Percentiles rank a stretch among this genome's conserved stretches.
Conservation (phyloP, 352 stramenopile genomes). For the Phytophthora melonis region DNA sequence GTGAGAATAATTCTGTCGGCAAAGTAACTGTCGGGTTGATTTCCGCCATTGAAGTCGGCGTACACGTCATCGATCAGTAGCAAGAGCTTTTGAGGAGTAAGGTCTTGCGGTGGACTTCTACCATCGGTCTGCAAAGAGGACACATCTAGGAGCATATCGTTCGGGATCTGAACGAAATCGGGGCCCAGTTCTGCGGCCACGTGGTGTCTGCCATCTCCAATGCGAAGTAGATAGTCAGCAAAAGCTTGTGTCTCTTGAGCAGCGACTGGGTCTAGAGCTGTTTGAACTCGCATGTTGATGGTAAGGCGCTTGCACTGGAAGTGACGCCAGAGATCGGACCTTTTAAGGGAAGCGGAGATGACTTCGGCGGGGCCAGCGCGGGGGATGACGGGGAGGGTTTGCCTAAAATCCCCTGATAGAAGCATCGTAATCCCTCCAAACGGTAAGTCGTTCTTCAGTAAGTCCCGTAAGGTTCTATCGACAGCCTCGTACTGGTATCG, state of each 20-base stretch:
- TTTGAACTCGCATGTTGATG: too few species aligned
- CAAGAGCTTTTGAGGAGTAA: too few species aligned
- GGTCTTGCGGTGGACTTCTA: too few species aligned
- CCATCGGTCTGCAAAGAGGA: too few species aligned
- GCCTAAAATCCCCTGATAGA: slow-evolving; percentile 4
- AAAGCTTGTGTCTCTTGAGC: too few species aligned
- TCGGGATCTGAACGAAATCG: slow-evolving; percentile 4
- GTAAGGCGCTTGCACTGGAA: neutral
- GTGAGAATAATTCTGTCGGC: neutral
- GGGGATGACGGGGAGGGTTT: slow-evolving; percentile 9
- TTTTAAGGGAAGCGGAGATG: slow-evolving; percentile 2
- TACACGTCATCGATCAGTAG: neutral
- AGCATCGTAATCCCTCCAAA: slow-evolving; percentile 21
- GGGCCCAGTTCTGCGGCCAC: too few species aligned
- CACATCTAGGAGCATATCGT: slow-evolving; percentile 9
- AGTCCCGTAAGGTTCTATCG: neutral
- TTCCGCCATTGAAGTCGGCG: neutral
- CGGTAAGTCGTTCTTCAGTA: slow-evolving; percentile 8
- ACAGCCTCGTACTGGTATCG: slow-evolving; percentile 11
- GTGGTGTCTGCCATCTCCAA: too few species aligned
- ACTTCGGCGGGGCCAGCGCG: neutral
- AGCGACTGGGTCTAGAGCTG: too few species aligned
- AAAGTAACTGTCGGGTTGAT: neutral
- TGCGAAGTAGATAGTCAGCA: too few species aligned
- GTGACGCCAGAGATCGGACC: neutral